Evolutionary conservation across 495 filamentous ascomycete genomes (phyloP).

Genomic region (Aspergillus cristatus): DNA sequence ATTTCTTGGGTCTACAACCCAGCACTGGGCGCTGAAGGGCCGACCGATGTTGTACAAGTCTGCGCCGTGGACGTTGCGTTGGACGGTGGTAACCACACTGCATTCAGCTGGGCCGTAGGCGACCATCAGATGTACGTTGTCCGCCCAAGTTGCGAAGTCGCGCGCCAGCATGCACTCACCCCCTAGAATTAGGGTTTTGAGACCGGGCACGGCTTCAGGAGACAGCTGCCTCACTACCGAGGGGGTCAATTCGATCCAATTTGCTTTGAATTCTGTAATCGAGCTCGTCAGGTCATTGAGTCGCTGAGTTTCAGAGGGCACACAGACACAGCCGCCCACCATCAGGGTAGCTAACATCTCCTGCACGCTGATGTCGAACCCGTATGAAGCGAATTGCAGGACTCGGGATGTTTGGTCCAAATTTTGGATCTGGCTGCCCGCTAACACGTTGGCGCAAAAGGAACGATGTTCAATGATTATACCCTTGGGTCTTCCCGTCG

Average conservation of each 20-base stretch:
- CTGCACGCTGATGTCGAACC: slow-evolving; percentile 35
- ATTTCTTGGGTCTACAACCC: slow-evolving; percentile 15
- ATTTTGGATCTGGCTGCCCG: slow-evolving; percentile 7
- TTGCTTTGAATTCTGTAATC: slow-evolving; percentile 16
- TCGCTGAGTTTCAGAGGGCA: slow-evolving; percentile 37
- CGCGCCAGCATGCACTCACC: slow-evolving; percentile 6
- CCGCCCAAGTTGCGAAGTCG: slow-evolving; percentile 3
- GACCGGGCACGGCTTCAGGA: slow-evolving; percentile 17
- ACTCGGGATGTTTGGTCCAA: neutral
- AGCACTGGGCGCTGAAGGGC: neutral
- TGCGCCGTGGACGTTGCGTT: neutral
- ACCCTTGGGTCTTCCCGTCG: slow-evolving; percentile 60
- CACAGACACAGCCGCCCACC: slow-evolving; percentile 40
- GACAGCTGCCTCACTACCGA: slow-evolving; percentile 24
- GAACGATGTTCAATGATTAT: slow-evolving; percentile 38
- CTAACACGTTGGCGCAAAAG: neutral
- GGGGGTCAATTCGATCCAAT: slow-evolving; percentile 29
- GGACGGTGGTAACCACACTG: neutral
- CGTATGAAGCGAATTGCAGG: neutral
- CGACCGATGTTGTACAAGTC: neutral
- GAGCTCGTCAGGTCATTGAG: slow-evolving; percentile 16
- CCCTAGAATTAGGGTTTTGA: slow-evolving; percentile 3
- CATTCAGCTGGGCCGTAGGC: slow-evolving; percentile 18
- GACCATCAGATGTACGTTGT: slow-evolving; percentile 8
- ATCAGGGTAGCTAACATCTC: slow-evolving; percentile 40